Base-by-base conservation (phyloP, 495 filamentous ascomycete species). In the Schizothecium vesticola region DNA sequence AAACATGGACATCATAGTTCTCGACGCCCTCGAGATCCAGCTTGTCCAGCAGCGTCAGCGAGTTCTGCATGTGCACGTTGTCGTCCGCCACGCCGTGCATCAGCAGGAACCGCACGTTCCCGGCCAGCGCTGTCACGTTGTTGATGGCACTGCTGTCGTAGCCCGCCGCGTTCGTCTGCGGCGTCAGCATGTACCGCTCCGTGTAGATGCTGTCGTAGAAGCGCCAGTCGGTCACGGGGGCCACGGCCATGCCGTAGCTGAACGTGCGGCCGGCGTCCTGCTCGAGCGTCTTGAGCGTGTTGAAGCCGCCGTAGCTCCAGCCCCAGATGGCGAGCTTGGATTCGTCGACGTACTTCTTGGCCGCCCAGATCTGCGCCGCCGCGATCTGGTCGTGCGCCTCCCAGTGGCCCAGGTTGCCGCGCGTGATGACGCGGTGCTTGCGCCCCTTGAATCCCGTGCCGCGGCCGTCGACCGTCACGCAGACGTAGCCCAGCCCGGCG, bases 251-350 rank as follows among this genome's bases (percentile, higher is more conserved):
- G 29, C 96, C 95, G 74, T 98, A 99, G 36, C 86, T 87, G 80
- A 98, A 99, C 0, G 94, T 98, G 71, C 86, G 73, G 7, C 95
- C 95, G 1, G 85, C 95, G 77, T 99, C 95, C 69, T 88, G 84
- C 80, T 99, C 95, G 2, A 99, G 85, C 4, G 92, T 93, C 81
- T 99, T 99, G 65, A 99, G 82, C n/a, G 95, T 92, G 88, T 92
- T 94, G 83, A 96, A 99, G 21, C 95, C 95, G 36, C 95, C 95
- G 74, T 94, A 99, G 69, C 91, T 95, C 95, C 95, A 99, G 43
- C 95, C 95, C 95, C 95, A 99, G 73, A 99, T 97, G 1, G 93
- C 94, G 67, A 99, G 87, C 33, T 89, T 84, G 11, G 86, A 80
- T 68, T 85, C 84, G 78, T 98, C 96, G 6, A 96, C 90, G 77